Conservation (phyloP, 805 yeast species). For the Candida insectorum region DNA sequence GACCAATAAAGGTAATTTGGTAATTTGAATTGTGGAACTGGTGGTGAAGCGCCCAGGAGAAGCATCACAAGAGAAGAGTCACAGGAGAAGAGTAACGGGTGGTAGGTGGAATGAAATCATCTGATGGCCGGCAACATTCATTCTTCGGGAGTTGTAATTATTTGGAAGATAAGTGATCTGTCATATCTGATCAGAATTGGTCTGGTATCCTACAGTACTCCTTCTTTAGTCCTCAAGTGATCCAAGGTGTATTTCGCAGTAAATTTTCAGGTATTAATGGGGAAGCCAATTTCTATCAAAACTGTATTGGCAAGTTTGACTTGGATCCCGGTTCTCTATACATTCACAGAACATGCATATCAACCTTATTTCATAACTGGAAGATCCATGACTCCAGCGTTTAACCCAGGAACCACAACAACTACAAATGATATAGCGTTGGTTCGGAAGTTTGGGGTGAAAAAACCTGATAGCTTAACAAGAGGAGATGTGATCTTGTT, state of each 20-base stretch:
- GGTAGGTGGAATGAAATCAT: no score
- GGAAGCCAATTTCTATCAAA: constrained; percentile 3
- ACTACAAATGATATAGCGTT: constrained; percentile 58
- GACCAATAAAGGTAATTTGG: no score
- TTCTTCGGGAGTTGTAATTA: no score
- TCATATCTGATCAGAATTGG: neutral
- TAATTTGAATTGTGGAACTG: no score
- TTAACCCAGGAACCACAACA: constrained; percentile 61
- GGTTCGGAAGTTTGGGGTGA: constrained; percentile 61
- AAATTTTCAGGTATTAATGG: neutral
- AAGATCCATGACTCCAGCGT: constrained; percentile 82
- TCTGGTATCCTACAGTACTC: no score
- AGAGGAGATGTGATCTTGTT: constrained; percentile 74
- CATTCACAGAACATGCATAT: constrained; percentile 65
- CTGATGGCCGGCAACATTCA: no score
- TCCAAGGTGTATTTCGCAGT: neutral
- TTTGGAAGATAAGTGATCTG: no score
- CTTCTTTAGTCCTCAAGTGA: no score
- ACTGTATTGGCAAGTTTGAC: constrained; percentile 29
- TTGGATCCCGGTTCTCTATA: constrained; percentile 80
- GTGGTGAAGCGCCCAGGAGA: no score
- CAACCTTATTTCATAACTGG: constrained; percentile 78
- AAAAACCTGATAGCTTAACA: constrained; percentile 42
- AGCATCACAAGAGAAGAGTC: no score
- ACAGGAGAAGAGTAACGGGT: no score